Evolutionary conservation across 306 rosid genomes (phyloP).

Genomic region (Prunus mira): DNA sequence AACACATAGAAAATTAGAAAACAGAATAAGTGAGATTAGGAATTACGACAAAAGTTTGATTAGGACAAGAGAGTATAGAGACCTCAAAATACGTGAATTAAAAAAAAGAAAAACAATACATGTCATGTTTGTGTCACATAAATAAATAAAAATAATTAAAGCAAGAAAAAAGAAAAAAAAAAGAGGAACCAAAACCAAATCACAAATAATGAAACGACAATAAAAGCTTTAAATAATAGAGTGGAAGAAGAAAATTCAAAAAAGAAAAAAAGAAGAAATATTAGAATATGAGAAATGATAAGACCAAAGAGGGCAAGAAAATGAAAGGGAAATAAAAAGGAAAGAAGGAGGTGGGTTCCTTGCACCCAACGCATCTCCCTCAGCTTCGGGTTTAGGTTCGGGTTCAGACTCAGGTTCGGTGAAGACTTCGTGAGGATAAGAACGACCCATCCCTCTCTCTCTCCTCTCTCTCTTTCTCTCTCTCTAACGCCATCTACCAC

Average conservation of each 20-base stretch:
- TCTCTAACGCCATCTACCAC: slow-evolving; percentile 60
- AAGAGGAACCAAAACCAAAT: slow-evolving; percentile 16
- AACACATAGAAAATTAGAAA: background rate
- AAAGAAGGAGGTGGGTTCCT: slow-evolving; percentile 86
- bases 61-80: slow-evolving; percentile 25
- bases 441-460: slow-evolving; percentile 43
- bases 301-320: slow-evolving; percentile 53
- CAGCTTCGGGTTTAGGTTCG: slow-evolving; percentile 23
- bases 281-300: slow-evolving; percentile 28
- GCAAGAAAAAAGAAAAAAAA: background rate
- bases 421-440: slow-evolving; percentile 90
- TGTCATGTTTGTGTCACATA: slow-evolving; percentile 12
- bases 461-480: slow-evolving; percentile 33
- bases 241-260: background rate
- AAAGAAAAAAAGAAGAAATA: slow-evolving; percentile 8
- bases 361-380: slow-evolving; percentile 58
- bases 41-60: slow-evolving; percentile 26
- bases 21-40: slow-evolving; percentile 13
- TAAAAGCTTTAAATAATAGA: slow-evolving; percentile 10
- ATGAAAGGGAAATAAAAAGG: slow-evolving; percentile 63
- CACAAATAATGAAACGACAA: slow-evolving; percentile 24
- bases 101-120: slow-evolving; percentile 6
- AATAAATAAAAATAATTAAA: background rate
- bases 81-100: slow-evolving; percentile 14
- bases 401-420: slow-evolving; percentile 27